These are phyloP conservation scores for Ophioceras dolichostomum DNA, from an alignment of 2,329 filamentous ascomycete species.

Conservation along the genomic window DNA sequence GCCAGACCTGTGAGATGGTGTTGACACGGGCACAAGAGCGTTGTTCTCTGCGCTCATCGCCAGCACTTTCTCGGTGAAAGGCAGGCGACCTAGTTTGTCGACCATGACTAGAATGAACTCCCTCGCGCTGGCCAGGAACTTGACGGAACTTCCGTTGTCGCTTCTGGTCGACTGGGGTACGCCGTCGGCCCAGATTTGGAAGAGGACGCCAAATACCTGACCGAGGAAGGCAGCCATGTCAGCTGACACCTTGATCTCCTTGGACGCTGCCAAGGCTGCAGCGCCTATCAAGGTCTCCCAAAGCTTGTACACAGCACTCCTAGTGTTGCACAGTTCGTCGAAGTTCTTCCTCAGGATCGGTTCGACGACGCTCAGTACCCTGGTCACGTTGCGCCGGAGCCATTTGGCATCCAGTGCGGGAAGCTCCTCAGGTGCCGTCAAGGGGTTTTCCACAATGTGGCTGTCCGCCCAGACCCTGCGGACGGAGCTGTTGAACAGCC, in stretches of 20 bases:
- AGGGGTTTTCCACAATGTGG: slow-evolving; percentile 47
- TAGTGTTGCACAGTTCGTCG: slow-evolving; percentile 45
- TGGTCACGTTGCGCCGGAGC: slow-evolving; percentile 59
- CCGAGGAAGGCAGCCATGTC: slow-evolving; percentile 76
- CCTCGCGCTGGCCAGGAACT: slow-evolving; percentile 43
- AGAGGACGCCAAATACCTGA: slow-evolving; percentile 55
- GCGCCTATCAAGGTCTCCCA: slow-evolving; percentile 52
- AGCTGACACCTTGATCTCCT: slow-evolving; percentile 79
- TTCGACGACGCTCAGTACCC: slow-evolving; percentile 50
- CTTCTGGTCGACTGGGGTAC: slow-evolving; percentile 32
- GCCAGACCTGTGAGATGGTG: slow-evolving; percentile 49
- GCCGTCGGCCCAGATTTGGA: slow-evolving; percentile 53
- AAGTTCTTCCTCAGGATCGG: slow-evolving; percentile 51
- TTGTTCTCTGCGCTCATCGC: slow-evolving; percentile 37
- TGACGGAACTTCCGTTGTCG: slow-evolving; percentile 29
- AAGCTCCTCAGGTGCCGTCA: slow-evolving; percentile 60
- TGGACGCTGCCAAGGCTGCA: slow-evolving; percentile 56
- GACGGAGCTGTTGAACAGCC: slow-evolving; percentile 50
- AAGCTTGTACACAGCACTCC: slow-evolving; percentile 38
- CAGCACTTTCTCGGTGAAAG: slow-evolving; percentile 51
- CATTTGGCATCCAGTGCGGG: slow-evolving; percentile 76
- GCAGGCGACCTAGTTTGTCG: slow-evolving; percentile 40
- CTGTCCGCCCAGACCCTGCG: slow-evolving; percentile 61
- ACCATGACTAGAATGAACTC: slow-evolving; percentile 36
- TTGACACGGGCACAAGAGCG: slow-evolving; percentile 46